These are phyloP conservation scores for Alliaria petiolata DNA, from an alignment of 345 rosid species.

Conservation along the genomic window DNA sequence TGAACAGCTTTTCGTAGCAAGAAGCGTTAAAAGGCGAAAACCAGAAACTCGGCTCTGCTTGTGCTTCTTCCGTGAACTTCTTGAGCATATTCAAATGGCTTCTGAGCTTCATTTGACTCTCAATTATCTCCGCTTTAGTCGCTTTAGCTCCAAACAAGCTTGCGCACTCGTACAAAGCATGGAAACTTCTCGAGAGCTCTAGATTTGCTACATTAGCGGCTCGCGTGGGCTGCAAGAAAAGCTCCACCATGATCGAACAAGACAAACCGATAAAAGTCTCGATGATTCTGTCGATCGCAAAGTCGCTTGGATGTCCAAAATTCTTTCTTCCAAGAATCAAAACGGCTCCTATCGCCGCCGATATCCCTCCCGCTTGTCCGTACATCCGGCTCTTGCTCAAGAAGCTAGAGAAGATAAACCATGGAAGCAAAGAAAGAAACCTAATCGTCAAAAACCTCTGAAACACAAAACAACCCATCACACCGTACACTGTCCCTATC, in stretches of 20 bases:
- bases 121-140: constrained; percentile 31
- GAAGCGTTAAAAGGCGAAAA: constrained; percentile 60
- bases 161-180: constrained; percentile 41
- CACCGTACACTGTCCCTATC: constrained; percentile 84
- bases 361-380: constrained; percentile 83
- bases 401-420: constrained; percentile 74
- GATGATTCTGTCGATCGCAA: constrained; percentile 77
- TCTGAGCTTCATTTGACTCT: constrained; percentile 49
- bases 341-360: constrained; percentile 78
- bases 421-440: constrained; percentile 76
- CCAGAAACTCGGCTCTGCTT: constrained; percentile 85
- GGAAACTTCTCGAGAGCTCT: constrained; percentile 48
- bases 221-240: constrained; percentile 60
- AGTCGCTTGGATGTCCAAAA: constrained; percentile 75
- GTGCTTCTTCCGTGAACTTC: constrained; percentile 66
- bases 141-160: constrained; percentile 38
- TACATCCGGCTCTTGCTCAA: constrained; percentile 68
- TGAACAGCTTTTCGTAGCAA: constrained; percentile 55
- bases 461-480: constrained; percentile 72
- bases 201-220: constrained; percentile 64
- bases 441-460: constrained; percentile 59
- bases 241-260: constrained; percentile 63
- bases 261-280: constrained; percentile 85
- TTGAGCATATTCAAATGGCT: constrained; percentile 41
- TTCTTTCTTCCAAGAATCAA: constrained; percentile 71